A percentile compares a stretch with the other conserved stretches of the same genome.
These are phyloP conservation scores for Paramecium sexaurelia DNA, from an alignment of 73 alveolate species.

Conservation along the genomic window DNA sequence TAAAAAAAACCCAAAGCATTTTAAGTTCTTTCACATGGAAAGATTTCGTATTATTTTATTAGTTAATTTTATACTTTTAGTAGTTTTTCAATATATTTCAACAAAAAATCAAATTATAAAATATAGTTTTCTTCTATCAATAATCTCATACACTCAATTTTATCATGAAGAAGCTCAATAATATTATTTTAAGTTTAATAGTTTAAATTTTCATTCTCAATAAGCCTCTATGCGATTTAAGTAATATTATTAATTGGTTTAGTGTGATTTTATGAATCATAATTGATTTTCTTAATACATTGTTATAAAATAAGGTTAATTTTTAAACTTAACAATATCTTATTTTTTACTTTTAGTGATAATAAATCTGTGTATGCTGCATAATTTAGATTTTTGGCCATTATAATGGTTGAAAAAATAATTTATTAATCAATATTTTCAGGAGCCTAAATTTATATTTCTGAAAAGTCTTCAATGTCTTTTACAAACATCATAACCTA, in stretches of 20 bases:
- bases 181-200: background rate
- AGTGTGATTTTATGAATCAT: background rate
- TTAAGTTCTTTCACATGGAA: background rate
- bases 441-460: background rate
- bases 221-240: background rate
- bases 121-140: background rate
- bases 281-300: background rate
- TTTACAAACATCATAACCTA: background rate
- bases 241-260: background rate
- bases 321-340: background rate
- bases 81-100: background rate
- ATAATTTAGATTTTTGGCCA: background rate
- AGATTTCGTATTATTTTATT: background rate
- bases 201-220: background rate
- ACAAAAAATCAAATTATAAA: too few relatives aligned
- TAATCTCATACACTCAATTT: background rate
- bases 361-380: background rate
- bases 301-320: background rate
- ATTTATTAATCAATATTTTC: background rate
- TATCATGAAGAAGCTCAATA: background rate
- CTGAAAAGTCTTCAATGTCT: background rate
- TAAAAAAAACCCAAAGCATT: background rate
- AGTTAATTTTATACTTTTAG: too few relatives aligned
- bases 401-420: background rate
- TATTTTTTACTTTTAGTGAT: background rate